These are phyloP conservation scores for Zopfia rhizophila DNA, from an alignment of 2,329 filamentous ascomycete species.

Conservation along the genomic window DNA sequence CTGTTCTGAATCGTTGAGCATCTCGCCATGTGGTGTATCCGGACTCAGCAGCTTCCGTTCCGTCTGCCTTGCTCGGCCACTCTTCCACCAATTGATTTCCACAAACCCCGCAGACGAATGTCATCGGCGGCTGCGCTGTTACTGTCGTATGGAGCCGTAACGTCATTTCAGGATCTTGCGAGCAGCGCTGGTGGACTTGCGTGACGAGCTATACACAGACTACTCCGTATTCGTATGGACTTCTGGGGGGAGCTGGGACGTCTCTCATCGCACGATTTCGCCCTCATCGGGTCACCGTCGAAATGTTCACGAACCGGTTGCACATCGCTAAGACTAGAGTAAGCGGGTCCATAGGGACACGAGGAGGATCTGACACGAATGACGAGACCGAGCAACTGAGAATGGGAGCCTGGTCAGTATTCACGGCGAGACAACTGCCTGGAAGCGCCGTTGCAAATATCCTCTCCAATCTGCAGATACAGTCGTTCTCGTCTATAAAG, in stretches of 20 bases:
- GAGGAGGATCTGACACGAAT: constrained; percentile 1
- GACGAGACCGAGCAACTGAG: neutral
- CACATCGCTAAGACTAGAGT: constrained; percentile 1
- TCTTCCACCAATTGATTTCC: constrained; percentile 2
- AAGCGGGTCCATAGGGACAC: neutral
- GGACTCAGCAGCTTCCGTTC: constrained; percentile 2
- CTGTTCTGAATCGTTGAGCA: constrained; percentile 1
- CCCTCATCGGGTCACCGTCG: no score
- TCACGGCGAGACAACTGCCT: neutral
- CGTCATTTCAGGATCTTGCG: neutral
- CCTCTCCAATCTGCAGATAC: constrained; percentile 1
- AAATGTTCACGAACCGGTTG: no score
- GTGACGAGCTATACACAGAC: constrained; percentile 1
- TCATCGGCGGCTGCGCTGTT: no score
- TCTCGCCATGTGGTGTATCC: constrained; percentile 5
- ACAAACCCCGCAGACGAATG: no score
- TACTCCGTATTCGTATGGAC: constrained; percentile 1
- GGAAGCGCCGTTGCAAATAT: neutral
- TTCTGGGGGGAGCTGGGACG: no score
- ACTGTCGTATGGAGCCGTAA: no score
- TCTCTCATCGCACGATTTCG: no score
- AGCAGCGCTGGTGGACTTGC: constrained; percentile 1
- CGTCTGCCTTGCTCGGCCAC: constrained; percentile 1
- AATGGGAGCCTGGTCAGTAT: neutral
- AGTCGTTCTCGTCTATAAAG: neutral